These are phyloP conservation scores for Avena insularis DNA, from an alignment of 176 grass and related monocot species.

Conservation along the genomic window DNA sequence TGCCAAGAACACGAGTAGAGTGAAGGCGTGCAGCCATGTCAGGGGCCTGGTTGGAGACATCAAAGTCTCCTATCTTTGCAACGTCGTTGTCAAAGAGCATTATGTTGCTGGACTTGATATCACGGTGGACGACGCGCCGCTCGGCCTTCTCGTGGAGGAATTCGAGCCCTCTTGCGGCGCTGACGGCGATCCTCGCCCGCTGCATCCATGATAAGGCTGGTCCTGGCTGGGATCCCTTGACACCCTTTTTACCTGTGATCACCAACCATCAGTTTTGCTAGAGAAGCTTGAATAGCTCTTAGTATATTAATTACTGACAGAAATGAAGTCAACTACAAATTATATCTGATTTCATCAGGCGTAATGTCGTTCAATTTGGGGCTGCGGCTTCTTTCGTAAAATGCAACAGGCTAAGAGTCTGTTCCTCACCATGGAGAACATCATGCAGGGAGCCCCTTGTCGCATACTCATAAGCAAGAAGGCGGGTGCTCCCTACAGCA, in stretches of 20 bases:
- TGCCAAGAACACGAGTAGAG: constrained; percentile 86
- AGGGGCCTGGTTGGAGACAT: constrained; percentile 76
- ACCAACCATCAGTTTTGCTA: constrained; percentile 17
- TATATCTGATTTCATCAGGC: neutral
- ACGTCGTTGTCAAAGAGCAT: constrained; percentile 72
- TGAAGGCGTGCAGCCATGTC: constrained; percentile 90
- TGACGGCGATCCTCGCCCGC: constrained; percentile 65
- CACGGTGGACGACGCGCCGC: constrained; percentile 75
- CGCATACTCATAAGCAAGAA: constrained; percentile 89
- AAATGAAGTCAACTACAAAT: neutral
- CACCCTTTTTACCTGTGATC: constrained; percentile 75
- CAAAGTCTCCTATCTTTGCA: constrained; percentile 73
- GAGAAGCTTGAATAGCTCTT: neutral
- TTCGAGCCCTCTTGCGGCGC: constrained; percentile 69
- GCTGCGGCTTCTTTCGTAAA: neutral
- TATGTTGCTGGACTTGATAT: constrained; percentile 93
- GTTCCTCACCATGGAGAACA: constrained; percentile 71
- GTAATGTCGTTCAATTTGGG: neutral
- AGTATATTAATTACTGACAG: neutral
- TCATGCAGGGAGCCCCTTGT: constrained; percentile 87
- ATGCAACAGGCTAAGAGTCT: neutral
- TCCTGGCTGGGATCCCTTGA: constrained; percentile 78
- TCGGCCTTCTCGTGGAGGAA: constrained; percentile 84
- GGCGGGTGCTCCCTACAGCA: constrained; percentile 59
- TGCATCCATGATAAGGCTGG: constrained; percentile 69